phyloP scores from a whole-genome alignment of 169 alveolate genomes.

The Plasmodium vivax region DNA sequence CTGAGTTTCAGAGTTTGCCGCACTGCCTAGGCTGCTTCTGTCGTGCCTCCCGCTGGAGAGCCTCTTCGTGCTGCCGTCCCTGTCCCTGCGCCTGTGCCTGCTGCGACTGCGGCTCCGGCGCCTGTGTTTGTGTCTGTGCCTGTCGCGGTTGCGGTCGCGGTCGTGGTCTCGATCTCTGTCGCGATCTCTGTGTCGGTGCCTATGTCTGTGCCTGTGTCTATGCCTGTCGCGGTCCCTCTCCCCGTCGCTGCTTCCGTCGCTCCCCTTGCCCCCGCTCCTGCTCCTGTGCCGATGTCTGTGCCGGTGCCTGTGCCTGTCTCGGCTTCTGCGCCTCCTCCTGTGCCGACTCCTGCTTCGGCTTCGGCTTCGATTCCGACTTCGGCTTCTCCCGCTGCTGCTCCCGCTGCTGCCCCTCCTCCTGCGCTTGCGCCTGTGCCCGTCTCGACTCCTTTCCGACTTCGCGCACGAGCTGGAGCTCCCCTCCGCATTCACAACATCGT shows the following conservation, averaged over 20 bases:
- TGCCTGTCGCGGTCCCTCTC: slow-evolving; percentile 19
- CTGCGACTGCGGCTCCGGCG: slow-evolving; percentile 13
- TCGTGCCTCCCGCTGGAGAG: background rate
- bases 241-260: slow-evolving; percentile 23
- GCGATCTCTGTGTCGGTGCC: background rate
- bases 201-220: background rate
- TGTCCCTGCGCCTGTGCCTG: slow-evolving; percentile 39
- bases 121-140: background rate
- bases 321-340: slow-evolving; percentile 39
- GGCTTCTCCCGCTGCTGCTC: background rate
- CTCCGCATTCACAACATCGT: background rate
- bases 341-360: slow-evolving; percentile 67
- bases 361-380: slow-evolving; percentile 2
- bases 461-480: background rate
- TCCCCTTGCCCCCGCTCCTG: background rate
- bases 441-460: background rate
- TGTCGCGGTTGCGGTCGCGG: background rate
- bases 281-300: slow-evolving; percentile 35
- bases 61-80: slow-evolving; percentile 5
- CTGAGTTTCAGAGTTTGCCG: background rate
- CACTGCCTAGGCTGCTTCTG: slow-evolving; percentile 7
- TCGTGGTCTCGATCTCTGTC: background rate
- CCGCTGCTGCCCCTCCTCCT: background rate
- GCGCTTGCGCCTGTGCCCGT: slow-evolving; percentile 1
- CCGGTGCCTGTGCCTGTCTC: slow-evolving; percentile 31